Percentiles rank a stretch among this genome's conserved stretches.
These are phyloP conservation scores for Cutaneotrichosporon cutaneum DNA, from an alignment of 1,284 basidiomycete genomes.

Conservation along the genomic window DNA sequence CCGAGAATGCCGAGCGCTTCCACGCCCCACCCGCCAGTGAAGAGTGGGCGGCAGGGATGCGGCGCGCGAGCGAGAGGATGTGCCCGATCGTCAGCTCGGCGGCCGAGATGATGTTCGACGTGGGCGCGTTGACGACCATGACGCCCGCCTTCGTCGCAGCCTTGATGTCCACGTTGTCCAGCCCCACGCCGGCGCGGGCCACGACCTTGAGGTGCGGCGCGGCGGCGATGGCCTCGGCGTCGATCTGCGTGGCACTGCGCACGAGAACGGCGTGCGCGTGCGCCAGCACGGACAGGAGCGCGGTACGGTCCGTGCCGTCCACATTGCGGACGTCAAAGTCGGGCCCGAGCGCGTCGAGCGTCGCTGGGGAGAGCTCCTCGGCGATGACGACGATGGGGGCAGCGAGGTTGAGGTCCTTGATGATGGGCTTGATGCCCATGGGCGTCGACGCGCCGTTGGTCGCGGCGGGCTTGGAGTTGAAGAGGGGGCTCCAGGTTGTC, in stretches of 20 bases:
- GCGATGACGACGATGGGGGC: constrained; percentile 13
- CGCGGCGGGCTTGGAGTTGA: background rate
- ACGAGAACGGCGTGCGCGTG: constrained; percentile 11
- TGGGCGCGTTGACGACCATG: constrained; percentile 22
- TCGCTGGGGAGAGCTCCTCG: constrained; percentile 12
- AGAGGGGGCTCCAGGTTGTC: background rate
- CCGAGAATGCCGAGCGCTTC: constrained; percentile 9
- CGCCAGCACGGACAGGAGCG: constrained; percentile 1
- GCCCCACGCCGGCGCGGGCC: constrained; percentile 18
- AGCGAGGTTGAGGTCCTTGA: background rate
- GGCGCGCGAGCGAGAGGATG: constrained; percentile 19
- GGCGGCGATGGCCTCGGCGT: constrained; percentile 12
- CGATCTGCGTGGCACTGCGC: constrained; percentile 14
- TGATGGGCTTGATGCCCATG: constrained; percentile 4
- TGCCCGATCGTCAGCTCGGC: constrained; percentile 19
- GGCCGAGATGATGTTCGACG: constrained; percentile 21
- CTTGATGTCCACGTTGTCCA: constrained; percentile 24
- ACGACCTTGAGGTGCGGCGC: constrained; percentile 15
- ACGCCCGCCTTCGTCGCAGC: constrained; percentile 16
- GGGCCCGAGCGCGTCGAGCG: constrained; percentile 11
- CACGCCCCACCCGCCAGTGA: constrained; percentile 8
- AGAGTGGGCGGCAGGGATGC: constrained; percentile 15
- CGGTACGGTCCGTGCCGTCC: constrained; percentile 15
- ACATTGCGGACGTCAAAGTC: constrained; percentile 11
- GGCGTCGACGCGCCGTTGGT: background rate